A percentile compares a stretch with the other conserved stretches of the same genome.
Evolutionary conservation across 2,329 filamentous ascomycete species (phyloP).

Genomic region (Xylariaceae sp.): DNA sequence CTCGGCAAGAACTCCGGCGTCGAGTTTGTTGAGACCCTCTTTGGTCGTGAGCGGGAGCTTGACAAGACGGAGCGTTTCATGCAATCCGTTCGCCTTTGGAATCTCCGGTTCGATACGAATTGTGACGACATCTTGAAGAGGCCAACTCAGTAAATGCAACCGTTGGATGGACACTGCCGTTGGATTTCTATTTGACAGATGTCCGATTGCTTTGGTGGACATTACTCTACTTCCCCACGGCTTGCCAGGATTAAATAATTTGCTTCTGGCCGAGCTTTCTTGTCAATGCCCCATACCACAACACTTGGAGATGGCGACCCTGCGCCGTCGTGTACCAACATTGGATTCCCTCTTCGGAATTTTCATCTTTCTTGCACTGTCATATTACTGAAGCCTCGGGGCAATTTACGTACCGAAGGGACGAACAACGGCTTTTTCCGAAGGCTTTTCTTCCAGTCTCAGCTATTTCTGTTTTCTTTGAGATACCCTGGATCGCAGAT

Average conservation of each 20-base stretch:
- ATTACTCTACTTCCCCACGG: not conserved
- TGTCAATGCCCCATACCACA: not conserved
- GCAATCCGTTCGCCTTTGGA: conserved; percentile 83
- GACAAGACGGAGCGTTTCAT: conserved; percentile 91
- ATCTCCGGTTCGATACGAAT: conserved; percentile 91
- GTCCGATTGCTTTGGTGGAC: not conserved
- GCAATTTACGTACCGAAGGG: conserved; percentile 25
- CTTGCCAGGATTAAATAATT: conserved; percentile 6
- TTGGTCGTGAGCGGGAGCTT: conserved; percentile 84
- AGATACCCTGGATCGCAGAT: conserved; percentile 29
- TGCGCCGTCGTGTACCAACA: conserved; percentile 27
- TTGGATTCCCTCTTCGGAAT: conserved; percentile 19
- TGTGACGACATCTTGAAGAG: conserved; percentile 79
- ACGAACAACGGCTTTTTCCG: conserved; percentile 20
- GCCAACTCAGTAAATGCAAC: conserved; percentile 48
- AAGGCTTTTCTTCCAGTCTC: conserved; percentile 26
- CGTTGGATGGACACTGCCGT: conserved; percentile 2
- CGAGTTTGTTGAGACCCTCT: conserved; percentile 95
- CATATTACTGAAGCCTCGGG: conserved; percentile 30
- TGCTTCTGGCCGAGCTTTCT: conserved; percentile 8
- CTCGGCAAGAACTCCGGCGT: conserved; percentile 90
- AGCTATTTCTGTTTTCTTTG: conserved; percentile 24
- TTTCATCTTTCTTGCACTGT: conserved; percentile 28
- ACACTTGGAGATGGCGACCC: conserved; percentile 19
- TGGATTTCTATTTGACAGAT: conserved; percentile 5